A percentile compares a stretch with the other conserved stretches of the same genome.
Evolutionary conservation across 2,329 filamentous ascomycete species (phyloP).

Genomic region (Cladosporium phlei): DNA sequence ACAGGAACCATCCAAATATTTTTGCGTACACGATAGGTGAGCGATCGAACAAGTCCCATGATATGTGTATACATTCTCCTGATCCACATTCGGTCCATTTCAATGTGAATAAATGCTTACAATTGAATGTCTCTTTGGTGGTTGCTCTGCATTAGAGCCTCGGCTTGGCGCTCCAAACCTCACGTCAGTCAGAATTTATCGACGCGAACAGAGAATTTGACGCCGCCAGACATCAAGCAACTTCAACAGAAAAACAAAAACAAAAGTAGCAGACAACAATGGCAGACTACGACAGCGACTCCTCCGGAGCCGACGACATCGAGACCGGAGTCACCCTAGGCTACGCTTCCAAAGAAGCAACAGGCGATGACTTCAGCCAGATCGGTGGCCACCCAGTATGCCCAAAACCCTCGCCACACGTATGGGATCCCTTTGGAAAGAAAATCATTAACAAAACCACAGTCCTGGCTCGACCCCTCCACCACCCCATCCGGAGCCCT

Average conservation of each 20-base stretch:
- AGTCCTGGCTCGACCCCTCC: constrained; percentile 80
- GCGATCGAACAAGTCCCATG: no score
- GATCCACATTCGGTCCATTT: no score
- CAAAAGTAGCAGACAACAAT: background rate
- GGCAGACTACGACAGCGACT: constrained; percentile 75
- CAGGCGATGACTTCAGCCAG: constrained; percentile 79
- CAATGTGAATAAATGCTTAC: no score
- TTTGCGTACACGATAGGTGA: no score
- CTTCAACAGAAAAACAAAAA: background rate
- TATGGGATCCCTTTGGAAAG: background rate
- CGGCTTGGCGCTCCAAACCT: no score
- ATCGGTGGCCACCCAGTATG: constrained; percentile 82
- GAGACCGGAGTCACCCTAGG: constrained; percentile 87
- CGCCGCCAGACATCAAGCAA: background rate
- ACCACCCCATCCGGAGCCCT: constrained; percentile 69
- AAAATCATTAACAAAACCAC: background rate
- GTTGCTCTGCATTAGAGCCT: no score
- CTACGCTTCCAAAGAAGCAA: constrained; percentile 75
- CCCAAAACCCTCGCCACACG: constrained; percentile 17
- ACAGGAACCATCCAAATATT: no score
- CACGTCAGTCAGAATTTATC: constrained; percentile 13
- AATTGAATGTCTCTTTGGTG: no score
- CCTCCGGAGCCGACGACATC: constrained; percentile 66
- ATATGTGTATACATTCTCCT: no score
- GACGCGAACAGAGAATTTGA: constrained; percentile 7